Percentiles rank a stretch among this genome's conserved stretches.
Conservation (phyloP, 345 rosid species). For the Melaleuca quinquenervia region DNA sequence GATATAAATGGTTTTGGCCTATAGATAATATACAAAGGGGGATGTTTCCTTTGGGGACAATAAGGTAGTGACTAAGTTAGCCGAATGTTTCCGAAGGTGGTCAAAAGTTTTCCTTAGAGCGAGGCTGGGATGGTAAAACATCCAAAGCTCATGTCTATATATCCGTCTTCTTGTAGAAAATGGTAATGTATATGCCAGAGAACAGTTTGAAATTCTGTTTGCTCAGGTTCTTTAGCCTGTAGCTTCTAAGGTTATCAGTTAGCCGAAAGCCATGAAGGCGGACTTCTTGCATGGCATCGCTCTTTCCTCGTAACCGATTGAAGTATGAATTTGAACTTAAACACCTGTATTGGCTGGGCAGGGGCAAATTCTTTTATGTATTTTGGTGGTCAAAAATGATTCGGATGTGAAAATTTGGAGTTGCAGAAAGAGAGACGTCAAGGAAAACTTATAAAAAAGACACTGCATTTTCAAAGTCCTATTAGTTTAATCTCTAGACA, state of each 20-base stretch:
- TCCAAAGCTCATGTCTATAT: background rate
- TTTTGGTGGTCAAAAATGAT: background rate
- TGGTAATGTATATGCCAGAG: background rate
- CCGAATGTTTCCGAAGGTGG: background rate
- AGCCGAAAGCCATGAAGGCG: background rate
- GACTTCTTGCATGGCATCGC: background rate
- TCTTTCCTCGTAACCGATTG: background rate
- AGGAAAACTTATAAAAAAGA: background rate
- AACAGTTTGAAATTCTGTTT: background rate
- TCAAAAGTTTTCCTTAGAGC: background rate
- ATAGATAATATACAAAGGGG: slow-evolving; percentile 22
- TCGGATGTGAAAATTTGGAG: background rate
- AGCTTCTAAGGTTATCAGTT: background rate
- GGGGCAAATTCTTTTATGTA: background rate
- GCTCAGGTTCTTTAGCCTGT: background rate
- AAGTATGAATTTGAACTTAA: background rate
- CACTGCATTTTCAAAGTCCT: background rate
- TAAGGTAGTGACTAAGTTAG: background rate
- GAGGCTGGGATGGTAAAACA: background rate
- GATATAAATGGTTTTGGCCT: slow-evolving; percentile 20
- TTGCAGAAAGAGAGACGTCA: background rate
- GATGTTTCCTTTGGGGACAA: slow-evolving; percentile 8
- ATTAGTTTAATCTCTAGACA: background rate
- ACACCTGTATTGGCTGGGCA: background rate
- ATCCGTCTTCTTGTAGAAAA: background rate